Base-by-base conservation (phyloP, 2,329 filamentous ascomycete genomes). In the Epichloe gansuensis region DNA sequence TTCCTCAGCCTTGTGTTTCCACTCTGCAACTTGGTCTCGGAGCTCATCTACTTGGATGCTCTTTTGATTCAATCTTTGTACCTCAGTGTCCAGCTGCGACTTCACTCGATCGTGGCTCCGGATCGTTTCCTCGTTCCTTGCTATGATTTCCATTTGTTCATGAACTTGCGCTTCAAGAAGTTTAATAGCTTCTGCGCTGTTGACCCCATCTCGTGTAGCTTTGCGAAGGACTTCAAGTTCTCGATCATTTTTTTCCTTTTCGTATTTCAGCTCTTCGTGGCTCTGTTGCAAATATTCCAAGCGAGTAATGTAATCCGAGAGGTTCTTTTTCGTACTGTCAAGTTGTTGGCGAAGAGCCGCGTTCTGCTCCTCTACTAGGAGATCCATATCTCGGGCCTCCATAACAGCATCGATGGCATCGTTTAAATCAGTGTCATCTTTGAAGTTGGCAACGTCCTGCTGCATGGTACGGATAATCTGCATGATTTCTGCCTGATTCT, bases 131-230 rank as follows among this genome's bases (percentile, higher is more conserved):
- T 88, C 78, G 25, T 74, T 77, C 36, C 63, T 62, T 40, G 81
- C 80, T 61, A 90, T 89, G 48, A 88, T 72, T 53, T 84, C 76
- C 63, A 87, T 82, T 60, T 85, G 81, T 59, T 88, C 80, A 41
- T 77, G 76, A 25, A 84, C 70, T 57, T 77, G 76, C 43, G 70
- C 68, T 58, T 82, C 72, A 58, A 85, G 68, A 54, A 74, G 66
- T 66, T 71, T 71, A 56, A 80, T 74, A 48, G 74, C 68, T 51
- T 75, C 71, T 23, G 69, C 74, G 62, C 69, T 77, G 64, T 70
- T 71, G 65, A 71, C 67, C 62, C 79, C 69, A 69, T 78, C 68
- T 65, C 72, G 58, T 63, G 73, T 68, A 68, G 78, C 66, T 59
- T 74, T 70, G 57, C 71, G 63, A 49, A 77, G 62, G 51, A 76